Conservation (phyloP, 768 basidiomycete genomes). For the Leccinellum albellum region DNA sequence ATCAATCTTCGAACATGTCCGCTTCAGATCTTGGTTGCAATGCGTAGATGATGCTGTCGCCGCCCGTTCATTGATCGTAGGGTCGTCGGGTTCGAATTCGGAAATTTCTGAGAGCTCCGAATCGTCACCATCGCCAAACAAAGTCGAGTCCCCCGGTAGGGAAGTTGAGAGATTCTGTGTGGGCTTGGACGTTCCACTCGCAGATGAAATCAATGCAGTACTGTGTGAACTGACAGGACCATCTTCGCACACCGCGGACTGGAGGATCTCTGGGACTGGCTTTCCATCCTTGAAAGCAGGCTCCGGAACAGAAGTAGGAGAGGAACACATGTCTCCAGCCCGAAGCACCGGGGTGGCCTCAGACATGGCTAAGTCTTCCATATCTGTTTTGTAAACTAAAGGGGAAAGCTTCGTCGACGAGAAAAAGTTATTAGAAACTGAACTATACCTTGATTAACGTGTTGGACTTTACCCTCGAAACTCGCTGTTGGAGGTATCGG, state of each 20-base stretch:
- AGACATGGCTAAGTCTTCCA: conserved; percentile 15
- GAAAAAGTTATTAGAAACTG: neutral
- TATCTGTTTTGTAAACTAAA: conserved; percentile 28
- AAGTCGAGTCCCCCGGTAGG: neutral
- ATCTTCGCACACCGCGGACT: neutral
- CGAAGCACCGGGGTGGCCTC: neutral
- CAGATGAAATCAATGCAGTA: neutral
- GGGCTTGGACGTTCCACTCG: neutral
- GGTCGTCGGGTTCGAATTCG: conserved; percentile 21
- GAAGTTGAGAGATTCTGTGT: neutral
- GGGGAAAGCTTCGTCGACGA: neutral
- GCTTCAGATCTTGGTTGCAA: neutral
- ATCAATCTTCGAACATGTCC: neutral
- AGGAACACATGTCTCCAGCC: neutral
- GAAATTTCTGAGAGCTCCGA: conserved; percentile 34
- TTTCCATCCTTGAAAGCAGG: neutral
- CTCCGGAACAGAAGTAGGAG: neutral
- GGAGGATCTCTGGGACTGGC: neutral
- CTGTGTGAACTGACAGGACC: neutral
- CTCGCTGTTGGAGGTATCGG: conserved; percentile 21
- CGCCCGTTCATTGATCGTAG: neutral
- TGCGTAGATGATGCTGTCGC: neutral
- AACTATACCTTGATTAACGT: conserved; percentile 26
- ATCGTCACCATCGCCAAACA: conserved; percentile 19
- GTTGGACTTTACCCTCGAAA: conserved; percentile 33